phyloP scores from a whole-genome alignment of 2,329 filamentous ascomycete genomes.

The Malbranchea cinnamomea region DNA sequence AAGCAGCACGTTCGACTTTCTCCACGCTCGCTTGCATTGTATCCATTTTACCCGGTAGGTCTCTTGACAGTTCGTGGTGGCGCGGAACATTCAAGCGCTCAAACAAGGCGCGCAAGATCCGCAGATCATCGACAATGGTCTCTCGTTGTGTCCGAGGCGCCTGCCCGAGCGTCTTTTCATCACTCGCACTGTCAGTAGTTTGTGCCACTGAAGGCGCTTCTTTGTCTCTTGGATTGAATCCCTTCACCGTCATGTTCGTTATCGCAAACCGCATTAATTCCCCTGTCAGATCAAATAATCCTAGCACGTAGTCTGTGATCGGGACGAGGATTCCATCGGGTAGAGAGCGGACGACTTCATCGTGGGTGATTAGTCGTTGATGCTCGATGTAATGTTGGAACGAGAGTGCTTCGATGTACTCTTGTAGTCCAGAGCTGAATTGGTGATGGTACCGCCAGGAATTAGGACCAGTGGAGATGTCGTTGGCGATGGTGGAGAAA shows the following conservation, averaged over 20 bases:
- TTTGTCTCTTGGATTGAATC: constrained; percentile 28
- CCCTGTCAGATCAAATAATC: constrained; percentile 83
- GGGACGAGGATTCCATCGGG: constrained; percentile 48
- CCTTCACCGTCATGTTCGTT: constrained; percentile 65
- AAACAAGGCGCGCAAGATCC: constrained; percentile 59
- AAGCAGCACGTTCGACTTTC: constrained; percentile 85
- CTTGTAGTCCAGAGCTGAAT: constrained; percentile 70
- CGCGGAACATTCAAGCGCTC: constrained; percentile 51
- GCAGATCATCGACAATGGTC: constrained; percentile 66
- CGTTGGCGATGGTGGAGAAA: constrained; percentile 52
- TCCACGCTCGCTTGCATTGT: constrained; percentile 79
- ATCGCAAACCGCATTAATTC: constrained; percentile 97
- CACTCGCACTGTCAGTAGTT: constrained; percentile 9
- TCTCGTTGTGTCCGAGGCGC: constrained; percentile 15
- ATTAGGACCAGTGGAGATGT: constrained; percentile 66
- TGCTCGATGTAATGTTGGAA: constrained; percentile 77
- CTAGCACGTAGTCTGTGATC: constrained; percentile 74
- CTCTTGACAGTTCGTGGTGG: constrained; percentile 40
- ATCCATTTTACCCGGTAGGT: constrained; percentile 65
- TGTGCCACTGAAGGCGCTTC: constrained; percentile 9
- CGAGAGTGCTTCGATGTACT: constrained; percentile 81
- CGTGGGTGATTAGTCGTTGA: constrained; percentile 56
- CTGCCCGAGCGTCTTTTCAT: constrained; percentile 26
- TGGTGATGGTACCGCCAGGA: constrained; percentile 66
- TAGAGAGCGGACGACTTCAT: constrained; percentile 37